A percentile compares a stretch with the other conserved stretches of the same genome.
Evolutionary conservation across 345 rosid species (phyloP).

Genomic region (Lepidium didymum): DNA sequence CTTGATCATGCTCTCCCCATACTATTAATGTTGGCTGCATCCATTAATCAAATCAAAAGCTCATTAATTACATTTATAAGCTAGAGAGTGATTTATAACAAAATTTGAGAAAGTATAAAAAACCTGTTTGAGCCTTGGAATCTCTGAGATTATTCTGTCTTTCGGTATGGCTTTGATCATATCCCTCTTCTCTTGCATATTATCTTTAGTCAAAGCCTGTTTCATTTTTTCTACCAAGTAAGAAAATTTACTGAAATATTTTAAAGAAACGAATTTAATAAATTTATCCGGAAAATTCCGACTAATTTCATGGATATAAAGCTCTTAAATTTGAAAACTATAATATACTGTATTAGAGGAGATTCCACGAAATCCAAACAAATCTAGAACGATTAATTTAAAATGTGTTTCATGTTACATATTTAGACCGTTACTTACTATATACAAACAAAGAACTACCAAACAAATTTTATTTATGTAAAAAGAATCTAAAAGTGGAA

Average conservation of each 20-base stretch:
- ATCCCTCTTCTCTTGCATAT: slow-evolving; percentile 45
- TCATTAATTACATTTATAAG: neutral
- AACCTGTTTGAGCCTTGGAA: slow-evolving; percentile 56
- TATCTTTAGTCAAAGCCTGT: slow-evolving; percentile 48
- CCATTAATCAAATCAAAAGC: neutral
- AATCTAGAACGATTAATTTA: no score
- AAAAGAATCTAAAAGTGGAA: neutral
- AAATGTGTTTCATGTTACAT: no score
- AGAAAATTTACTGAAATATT: neutral
- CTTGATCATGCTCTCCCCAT: slow-evolving; percentile 78
- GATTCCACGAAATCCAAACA: no score
- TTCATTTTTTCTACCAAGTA: neutral
- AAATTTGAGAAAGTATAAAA: neutral
- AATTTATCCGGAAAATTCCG: no score
- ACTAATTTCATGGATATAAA: no score
- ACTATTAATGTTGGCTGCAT: slow-evolving; percentile 59
- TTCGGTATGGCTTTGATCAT: slow-evolving; percentile 49
- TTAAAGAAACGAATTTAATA: neutral
- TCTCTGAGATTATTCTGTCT: slow-evolving; percentile 40
- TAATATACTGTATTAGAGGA: no score
- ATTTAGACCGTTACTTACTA: no score
- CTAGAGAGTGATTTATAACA: neutral
- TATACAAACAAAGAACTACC: neutral
- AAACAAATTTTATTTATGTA: neutral
- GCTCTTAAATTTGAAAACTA: no score